Conservation (phyloP, 345 rosid species). For the Cochlearia excelsa region DNA sequence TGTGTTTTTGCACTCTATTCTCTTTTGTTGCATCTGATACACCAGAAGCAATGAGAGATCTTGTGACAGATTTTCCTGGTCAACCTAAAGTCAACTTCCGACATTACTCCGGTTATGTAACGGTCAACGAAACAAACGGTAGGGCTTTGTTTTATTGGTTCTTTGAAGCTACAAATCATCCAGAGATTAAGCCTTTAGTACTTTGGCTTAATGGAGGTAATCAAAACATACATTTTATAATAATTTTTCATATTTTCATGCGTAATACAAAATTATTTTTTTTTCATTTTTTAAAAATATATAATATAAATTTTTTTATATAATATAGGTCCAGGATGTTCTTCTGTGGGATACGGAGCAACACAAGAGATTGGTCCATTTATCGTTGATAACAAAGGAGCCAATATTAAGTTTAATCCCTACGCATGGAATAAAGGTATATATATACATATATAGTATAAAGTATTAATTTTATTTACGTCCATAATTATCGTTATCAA, state of each 20-base stretch:
- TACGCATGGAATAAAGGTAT: conserved; percentile 89
- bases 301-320: background rate
- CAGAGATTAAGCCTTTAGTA: conserved; percentile 67
- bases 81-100: conserved; percentile 70
- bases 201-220: conserved; percentile 98
- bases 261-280: background rate
- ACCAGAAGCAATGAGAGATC: conserved; percentile 39
- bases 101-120: conserved; percentile 81
- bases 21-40: conserved; percentile 12
- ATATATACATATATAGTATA: conserved; percentile 31
- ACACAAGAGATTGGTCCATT: conserved; percentile 99
- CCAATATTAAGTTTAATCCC: conserved; percentile 64
- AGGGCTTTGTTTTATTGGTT: conserved; percentile 93
- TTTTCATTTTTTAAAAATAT: background rate
- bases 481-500: too few species aligned
- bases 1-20: conserved; percentile 12
- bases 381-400: conserved; percentile 66
- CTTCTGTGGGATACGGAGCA: conserved; percentile 99
- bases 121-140: conserved; percentile 57
- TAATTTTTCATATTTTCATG: background rate
- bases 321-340: conserved; percentile 91
- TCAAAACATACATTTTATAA: background rate
- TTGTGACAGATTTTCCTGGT: conserved; percentile 73
- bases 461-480: background rate
- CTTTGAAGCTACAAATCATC: conserved; percentile 58